Conservation (phyloP, 805 yeast species). For the Barnettozyma sucrosica region DNA sequence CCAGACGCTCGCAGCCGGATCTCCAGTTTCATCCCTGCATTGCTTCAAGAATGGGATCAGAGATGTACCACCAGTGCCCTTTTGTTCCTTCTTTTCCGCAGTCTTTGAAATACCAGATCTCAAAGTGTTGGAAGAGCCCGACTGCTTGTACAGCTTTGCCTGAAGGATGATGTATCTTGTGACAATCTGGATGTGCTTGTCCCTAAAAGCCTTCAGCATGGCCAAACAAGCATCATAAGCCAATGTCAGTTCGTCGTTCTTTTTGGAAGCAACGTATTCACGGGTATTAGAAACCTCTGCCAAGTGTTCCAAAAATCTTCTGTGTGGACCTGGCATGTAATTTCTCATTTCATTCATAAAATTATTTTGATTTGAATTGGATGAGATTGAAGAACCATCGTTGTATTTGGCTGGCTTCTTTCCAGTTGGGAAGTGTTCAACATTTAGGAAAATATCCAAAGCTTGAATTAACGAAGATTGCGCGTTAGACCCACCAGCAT, state of each 20-base stretch:
- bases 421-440: constrained; percentile 78
- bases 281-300: constrained; percentile 53
- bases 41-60: constrained; percentile 88
- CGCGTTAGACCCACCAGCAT: constrained; percentile 91
- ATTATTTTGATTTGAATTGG: constrained; percentile 31
- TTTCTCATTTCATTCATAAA: constrained; percentile 79
- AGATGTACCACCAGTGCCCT: constrained; percentile 94
- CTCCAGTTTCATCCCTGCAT: constrained; percentile 94
- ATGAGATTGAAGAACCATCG: constrained; percentile 18
- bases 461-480: constrained; percentile 88
- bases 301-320: constrained; percentile 62
- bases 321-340: constrained; percentile 88
- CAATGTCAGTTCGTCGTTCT: constrained; percentile 51
- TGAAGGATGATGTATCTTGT: constrained; percentile 81
- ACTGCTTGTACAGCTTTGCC: constrained; percentile 49
- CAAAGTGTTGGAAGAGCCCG: constrained; percentile 53
- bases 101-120: constrained; percentile 56
- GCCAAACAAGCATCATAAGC: constrained; percentile 88
- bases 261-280: constrained; percentile 50
- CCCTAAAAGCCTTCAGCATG: constrained; percentile 82
- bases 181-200: constrained; percentile 89
- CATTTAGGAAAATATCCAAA: constrained; percentile 68
- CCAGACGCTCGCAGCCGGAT: constrained; percentile 90
- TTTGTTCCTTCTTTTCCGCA: constrained; percentile 46
- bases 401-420: constrained; percentile 30